phyloP scores from a whole-genome alignment of 257 asterid species.

The Solanum lycopersicoides region DNA sequence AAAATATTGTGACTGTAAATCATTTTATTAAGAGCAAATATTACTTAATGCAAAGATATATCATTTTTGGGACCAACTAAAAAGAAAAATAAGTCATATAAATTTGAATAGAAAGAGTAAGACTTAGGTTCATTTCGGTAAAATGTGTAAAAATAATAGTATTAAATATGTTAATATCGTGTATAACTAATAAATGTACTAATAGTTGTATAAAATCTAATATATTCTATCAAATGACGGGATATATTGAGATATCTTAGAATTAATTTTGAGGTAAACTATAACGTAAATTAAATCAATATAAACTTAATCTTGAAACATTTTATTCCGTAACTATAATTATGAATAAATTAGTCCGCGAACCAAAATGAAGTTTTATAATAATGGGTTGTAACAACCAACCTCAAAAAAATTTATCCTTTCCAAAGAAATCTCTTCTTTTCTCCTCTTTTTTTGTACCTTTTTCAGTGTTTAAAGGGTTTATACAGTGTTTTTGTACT shows the following conservation, averaged over 20 bases:
- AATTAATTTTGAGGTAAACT: no score
- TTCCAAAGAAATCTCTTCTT: background rate
- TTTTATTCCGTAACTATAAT: background rate
- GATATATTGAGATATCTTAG: background rate
- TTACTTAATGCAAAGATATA: no score
- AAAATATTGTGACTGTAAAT: no score
- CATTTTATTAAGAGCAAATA: no score
- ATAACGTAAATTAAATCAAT: no score
- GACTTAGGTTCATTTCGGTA: background rate
- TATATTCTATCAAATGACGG: background rate
- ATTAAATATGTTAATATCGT: background rate
- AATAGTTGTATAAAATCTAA: background rate
- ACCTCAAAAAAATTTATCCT: background rate
- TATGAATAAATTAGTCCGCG: background rate
- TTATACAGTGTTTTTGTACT: background rate
- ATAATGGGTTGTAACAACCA: background rate
- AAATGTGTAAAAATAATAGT: background rate
- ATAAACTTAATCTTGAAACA: background rate
- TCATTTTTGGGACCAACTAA: no score
- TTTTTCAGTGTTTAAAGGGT: background rate
- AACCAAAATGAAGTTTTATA: background rate
- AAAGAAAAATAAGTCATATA: no score
- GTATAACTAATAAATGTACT: background rate
- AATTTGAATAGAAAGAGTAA: no score
- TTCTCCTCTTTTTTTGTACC: background rate